These are phyloP conservation scores for Pelargonium australe DNA, from an alignment of 441 rosid species.

Conservation along the genomic window DNA sequence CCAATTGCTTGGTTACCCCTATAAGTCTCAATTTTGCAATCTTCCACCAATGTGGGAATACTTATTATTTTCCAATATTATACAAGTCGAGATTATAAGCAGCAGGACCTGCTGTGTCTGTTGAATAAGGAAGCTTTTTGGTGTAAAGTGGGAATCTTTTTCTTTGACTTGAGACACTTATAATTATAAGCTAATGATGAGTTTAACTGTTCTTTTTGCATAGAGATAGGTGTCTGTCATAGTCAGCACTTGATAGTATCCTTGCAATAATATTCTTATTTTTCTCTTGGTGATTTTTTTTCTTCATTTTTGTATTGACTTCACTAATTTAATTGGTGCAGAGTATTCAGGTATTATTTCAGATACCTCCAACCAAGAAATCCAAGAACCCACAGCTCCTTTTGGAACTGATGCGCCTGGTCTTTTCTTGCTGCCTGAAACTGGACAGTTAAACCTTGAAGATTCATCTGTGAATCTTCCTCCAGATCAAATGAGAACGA, in stretches of 20 bases:
- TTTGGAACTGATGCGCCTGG: constrained; percentile 34
- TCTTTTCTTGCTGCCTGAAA: constrained; percentile 34
- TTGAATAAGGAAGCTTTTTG: not conserved
- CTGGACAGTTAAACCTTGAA: constrained; percentile 39
- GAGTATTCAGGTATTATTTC: constrained; percentile 32
- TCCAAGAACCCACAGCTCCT: constrained; percentile 24
- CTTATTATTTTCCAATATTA: not conserved
- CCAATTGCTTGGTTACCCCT: not conserved
- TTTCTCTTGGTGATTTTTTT: not conserved
- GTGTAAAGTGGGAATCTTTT: not conserved
- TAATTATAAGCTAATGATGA: not conserved
- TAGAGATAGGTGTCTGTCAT: not conserved
- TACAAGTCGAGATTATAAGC: not conserved
- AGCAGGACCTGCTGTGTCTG: not conserved
- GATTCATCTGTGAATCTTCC: constrained; percentile 56
- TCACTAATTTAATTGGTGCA: constrained; percentile 15
- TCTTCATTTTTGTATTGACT: constrained; percentile 18
- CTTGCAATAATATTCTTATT: not conserved
- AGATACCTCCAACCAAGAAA: constrained; percentile 38
- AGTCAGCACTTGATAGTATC: constrained; percentile 1
- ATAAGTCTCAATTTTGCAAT: not conserved
- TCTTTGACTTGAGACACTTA: not conserved
- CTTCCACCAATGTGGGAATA: not conserved
- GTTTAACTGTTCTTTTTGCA: not conserved
- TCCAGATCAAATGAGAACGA: constrained; percentile 67